Evolutionary conservation across 768 basidiomycete genomes (phyloP), one percentile per base, ranked within the genome.

Genomic region (Fomitopsis pulvina): DNA sequence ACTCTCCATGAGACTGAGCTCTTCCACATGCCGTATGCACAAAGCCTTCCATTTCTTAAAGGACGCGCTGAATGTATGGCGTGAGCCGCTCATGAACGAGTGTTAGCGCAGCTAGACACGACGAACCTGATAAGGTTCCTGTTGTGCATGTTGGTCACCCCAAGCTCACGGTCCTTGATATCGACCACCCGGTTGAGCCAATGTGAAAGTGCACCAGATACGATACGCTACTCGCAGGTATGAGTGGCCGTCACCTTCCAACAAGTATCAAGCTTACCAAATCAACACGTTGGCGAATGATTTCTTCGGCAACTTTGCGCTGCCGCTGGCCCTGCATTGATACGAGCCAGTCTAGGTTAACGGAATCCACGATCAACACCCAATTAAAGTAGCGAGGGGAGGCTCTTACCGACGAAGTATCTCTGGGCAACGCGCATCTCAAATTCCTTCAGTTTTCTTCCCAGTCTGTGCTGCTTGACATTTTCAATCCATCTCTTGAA

Each of bases 101-200:
- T n/a, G n/a, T n/a, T n/a, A n/a, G n/a, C n/a, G n/a, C n/a, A n/a
- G n/a, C n/a, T n/a, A n/a, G n/a, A n/a, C n/a, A n/a, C n/a, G n/a
- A n/a, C n/a, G n/a, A n/a, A 79, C 78, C 60, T 60, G 5, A 74
- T 45, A 18, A 74, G 46, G 12, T 57, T 57, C 29, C 64, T 68
- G 21, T 74, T 66, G 48, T 67, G 67, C 48, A 69, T 72, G 51
- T 84, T 80, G 7, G 67, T 65, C 18, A 79, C 73, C 41, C 86
- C 78, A n/a, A 87, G 61, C 62, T 89, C 87, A 26, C 81, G 78
- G 45, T 81, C 72, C 60, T 90, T 92, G 43, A 87, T 64, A 42
- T 80, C 80, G 50, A 90, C 84, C 7, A 88, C 81, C 4, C 79
- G 76, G 55, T 81, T 80, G 8, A 80, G 87, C 89, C 89, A 92